Evolutionary conservation across 352 stramenopile species (phyloP).

Genomic region (Aphanomyces stellatus): DNA sequence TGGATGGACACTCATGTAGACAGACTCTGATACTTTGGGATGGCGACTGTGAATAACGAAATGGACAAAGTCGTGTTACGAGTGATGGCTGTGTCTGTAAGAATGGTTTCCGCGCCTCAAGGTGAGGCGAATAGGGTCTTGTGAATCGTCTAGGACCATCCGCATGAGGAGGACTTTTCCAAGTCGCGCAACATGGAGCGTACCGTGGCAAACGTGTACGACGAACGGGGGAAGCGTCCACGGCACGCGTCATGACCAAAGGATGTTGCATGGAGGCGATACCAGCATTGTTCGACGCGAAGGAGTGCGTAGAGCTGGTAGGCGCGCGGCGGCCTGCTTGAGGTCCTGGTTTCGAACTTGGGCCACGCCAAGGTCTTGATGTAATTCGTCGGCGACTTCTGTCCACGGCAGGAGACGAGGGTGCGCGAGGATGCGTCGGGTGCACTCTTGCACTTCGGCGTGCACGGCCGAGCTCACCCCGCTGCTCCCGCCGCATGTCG

Average conservation of each 20-base stretch:
- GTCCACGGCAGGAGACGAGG: neutral
- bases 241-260: neutral
- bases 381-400: neutral
- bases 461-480: neutral
- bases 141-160: conserved; percentile 34
- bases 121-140: conserved; percentile 25
- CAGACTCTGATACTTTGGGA: too few relatives aligned
- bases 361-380: neutral
- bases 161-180: neutral
- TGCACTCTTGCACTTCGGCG: neutral
- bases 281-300: conserved; percentile 66
- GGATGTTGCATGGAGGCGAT: too few relatives aligned
- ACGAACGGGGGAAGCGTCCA: conserved; percentile 70
- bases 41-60: too few relatives aligned
- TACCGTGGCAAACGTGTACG: conserved; percentile 63
- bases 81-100: too few relatives aligned
- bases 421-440: neutral
- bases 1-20: too few relatives aligned
- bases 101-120: too few relatives aligned
- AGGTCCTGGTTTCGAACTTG: neutral
- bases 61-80: too few relatives aligned
- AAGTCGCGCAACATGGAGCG: too few relatives aligned
- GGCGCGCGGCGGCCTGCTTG: neutral
- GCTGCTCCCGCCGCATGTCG: neutral
- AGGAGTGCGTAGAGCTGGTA: conserved; percentile 55